Conservation (phyloP, 148 eudicot species). For the Chenopodium suecicum region DNA sequence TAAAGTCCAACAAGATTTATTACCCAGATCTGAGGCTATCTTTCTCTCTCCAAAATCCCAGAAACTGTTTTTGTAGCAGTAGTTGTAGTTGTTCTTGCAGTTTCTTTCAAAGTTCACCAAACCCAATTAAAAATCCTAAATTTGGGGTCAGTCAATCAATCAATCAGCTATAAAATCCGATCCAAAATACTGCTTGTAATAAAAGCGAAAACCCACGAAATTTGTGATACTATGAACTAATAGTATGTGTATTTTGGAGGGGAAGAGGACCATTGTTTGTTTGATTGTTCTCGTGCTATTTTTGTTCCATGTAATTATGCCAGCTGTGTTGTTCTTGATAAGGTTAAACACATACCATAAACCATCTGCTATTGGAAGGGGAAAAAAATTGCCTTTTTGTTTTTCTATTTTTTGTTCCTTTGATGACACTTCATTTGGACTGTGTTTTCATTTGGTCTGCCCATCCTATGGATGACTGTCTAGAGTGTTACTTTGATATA, state of each 20-base stretch:
- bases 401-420: neutral
- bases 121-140: conserved; percentile 4
- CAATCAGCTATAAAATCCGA: conserved; percentile 15
- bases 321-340: conserved; percentile 10
- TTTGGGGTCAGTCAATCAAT: neutral
- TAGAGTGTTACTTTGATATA: too few relatives aligned
- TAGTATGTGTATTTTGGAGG: conserved; percentile 12
- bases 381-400: too few relatives aligned
- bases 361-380: neutral
- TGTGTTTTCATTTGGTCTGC: neutral
- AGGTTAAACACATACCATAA: conserved; percentile 4
- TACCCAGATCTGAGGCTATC: conserved; percentile 44
- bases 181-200: conserved; percentile 23
- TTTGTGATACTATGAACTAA: neutral
- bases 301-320: conserved; percentile 7
- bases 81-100: neutral
- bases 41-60: conserved; percentile 11
- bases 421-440: neutral
- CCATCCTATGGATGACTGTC: too few relatives aligned
- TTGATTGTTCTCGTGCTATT: conserved; percentile 9
- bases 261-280: conserved; percentile 1
- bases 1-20: conserved; percentile 19
- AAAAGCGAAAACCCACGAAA: conserved; percentile 23
- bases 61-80: neutral
- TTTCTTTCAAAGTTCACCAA: conserved; percentile 27